A percentile compares a stretch with the other conserved stretches of the same genome.
Evolutionary conservation across 139 green algal genomes (phyloP).

Genomic region (Chlamydomonas eustigma): DNA sequence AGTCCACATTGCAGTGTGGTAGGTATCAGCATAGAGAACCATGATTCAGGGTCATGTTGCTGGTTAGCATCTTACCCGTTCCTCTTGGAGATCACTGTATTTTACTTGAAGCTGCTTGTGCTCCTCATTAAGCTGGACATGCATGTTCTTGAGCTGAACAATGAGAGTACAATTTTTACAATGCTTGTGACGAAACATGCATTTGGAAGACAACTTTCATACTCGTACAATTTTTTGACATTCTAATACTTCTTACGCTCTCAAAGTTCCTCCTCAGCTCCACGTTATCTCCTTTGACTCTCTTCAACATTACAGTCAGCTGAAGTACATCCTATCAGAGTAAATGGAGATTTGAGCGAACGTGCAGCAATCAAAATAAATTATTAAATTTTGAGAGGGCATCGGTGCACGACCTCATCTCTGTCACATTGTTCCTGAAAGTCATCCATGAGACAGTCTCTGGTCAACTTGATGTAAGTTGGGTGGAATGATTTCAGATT

Average conservation of each 20-base stretch:
- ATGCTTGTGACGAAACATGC: too few relatives aligned
- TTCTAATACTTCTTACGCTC: conserved; percentile 29
- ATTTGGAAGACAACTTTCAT: not conserved
- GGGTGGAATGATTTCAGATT: too few relatives aligned
- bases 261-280: conserved; percentile 61
- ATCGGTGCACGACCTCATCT: too few relatives aligned
- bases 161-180: too few relatives aligned
- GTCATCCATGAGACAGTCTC: too few relatives aligned
- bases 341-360: too few relatives aligned
- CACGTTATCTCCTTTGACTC: conserved; percentile 36
- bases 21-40: not conserved
- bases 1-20: too few relatives aligned
- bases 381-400: too few relatives aligned
- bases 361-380: too few relatives aligned
- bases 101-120: conserved; percentile 37
- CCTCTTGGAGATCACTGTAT: conserved; percentile 29
- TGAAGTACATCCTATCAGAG: conserved; percentile 38
- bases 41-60: too few relatives aligned
- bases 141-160: conserved; percentile 42
- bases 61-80: conserved; percentile 40
- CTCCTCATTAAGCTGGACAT: conserved; percentile 26
- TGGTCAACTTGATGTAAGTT: too few relatives aligned
- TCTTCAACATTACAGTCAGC: conserved; percentile 28
- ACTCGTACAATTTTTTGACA: not conserved
- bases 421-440: too few relatives aligned